Evolutionary conservation across 768 basidiomycete genomes (phyloP).

Genomic region (Podaxis sp.): DNA sequence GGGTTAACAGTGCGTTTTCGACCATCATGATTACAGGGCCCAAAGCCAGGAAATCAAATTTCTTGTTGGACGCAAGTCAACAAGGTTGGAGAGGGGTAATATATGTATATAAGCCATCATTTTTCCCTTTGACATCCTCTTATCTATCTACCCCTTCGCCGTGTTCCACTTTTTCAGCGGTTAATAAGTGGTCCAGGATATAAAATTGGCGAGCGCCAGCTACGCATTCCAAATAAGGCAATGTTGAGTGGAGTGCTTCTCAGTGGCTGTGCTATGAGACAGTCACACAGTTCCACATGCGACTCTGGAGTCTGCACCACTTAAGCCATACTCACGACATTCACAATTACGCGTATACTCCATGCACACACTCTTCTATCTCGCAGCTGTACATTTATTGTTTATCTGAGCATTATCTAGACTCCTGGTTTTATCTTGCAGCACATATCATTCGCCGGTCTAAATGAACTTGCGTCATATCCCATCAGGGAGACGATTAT

Average conservation of each 20-base stretch:
- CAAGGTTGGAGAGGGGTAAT: too few species aligned
- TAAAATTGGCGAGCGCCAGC: not conserved
- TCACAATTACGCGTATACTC: not conserved
- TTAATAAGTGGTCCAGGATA: not conserved
- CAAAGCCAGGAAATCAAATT: too few species aligned
- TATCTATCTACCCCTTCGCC: not conserved
- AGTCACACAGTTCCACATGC: not conserved
- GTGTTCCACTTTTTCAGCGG: not conserved
- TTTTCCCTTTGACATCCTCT: too few species aligned
- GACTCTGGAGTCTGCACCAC: not conserved
- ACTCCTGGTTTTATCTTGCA: not conserved
- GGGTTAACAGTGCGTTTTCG: too few species aligned
- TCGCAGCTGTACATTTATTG: not conserved
- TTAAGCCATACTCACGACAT: slow-evolving; percentile 1
- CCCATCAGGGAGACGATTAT: not conserved
- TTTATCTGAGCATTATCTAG: slow-evolving; percentile 4
- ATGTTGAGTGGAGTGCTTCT: slow-evolving; percentile 12
- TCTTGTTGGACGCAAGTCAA: too few species aligned
- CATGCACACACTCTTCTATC: slow-evolving; percentile 1
- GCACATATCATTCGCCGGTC: not conserved
- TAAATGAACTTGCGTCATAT: slow-evolving; percentile 8
- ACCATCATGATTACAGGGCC: too few species aligned
- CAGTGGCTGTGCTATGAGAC: slow-evolving; percentile 7
- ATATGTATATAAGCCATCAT: too few species aligned
- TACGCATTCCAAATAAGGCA: slow-evolving; percentile 8